Evolutionary conservation across 164 flowering plant species (phyloP).

Genomic region (Euptelea pleiosperma): DNA sequence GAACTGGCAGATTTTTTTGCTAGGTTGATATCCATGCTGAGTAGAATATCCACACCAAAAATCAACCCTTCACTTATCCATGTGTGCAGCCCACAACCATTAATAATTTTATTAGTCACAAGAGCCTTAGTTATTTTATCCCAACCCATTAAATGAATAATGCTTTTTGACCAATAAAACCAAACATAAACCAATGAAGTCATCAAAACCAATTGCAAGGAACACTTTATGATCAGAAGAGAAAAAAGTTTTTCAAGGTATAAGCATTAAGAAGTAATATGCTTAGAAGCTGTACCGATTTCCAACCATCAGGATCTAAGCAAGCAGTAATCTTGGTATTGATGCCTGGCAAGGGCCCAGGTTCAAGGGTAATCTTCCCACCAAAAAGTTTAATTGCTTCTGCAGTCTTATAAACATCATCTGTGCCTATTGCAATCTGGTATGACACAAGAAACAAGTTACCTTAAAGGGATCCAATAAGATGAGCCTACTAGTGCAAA

Average conservation of each 20-base stretch:
- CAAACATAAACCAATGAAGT: background rate
- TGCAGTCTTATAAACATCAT: constrained; percentile 97
- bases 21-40: too few species aligned
- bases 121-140: too few species aligned
- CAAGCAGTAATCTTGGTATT: constrained; percentile 94
- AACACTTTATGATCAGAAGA: background rate
- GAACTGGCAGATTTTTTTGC: too few species aligned
- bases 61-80: too few species aligned
- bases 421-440: constrained; percentile 96
- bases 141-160: too few species aligned
- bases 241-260: background rate
- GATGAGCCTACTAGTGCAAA: too few species aligned
- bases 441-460: constrained; percentile 8
- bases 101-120: too few species aligned
- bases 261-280: constrained; percentile 7
- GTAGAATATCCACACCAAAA: too few species aligned
- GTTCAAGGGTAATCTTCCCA: constrained; percentile 86
- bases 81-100: too few species aligned
- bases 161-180: too few species aligned
- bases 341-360: constrained; percentile 98
- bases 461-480: constrained; percentile 2
- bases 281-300: constrained; percentile 52
- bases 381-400: constrained; percentile 79
- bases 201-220: background rate
- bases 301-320: constrained; percentile 99